Conservation (phyloP, 2,329 filamentous ascomycete genomes). For the Ceratocystis cubensis region DNA sequence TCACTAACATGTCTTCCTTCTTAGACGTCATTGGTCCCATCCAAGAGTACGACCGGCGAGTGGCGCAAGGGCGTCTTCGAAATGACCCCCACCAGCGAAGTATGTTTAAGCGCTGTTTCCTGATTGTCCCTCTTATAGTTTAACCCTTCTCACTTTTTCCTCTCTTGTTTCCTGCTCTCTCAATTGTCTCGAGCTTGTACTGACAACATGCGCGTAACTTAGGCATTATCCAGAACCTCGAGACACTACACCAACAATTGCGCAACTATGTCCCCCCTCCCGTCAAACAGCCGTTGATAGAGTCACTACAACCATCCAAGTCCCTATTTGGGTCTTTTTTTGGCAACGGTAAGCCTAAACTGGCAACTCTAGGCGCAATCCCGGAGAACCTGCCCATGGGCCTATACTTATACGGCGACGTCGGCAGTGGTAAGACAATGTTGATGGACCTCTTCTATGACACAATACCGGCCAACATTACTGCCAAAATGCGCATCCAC, state of each 20-base stretch:
- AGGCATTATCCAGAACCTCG: conserved; percentile 81
- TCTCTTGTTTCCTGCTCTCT: neutral
- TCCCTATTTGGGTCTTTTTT: conserved; percentile 52
- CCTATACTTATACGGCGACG: conserved; percentile 90
- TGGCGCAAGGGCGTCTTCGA: conserved; percentile 57
- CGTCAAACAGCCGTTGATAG: conserved; percentile 65
- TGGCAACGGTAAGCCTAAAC: conserved; percentile 31
- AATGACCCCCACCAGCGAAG: conserved; percentile 88
- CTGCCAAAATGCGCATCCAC: conserved; percentile 80
- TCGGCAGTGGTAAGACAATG: conserved; percentile 98
- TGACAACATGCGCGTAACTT: conserved; percentile 19
- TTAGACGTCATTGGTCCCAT: conserved; percentile 50
- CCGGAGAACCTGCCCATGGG: conserved; percentile 70
- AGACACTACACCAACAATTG: conserved; percentile 79
- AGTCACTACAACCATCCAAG: conserved; percentile 46
- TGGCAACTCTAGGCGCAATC: conserved; percentile 39
- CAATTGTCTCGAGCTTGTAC: neutral
- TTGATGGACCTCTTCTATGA: conserved; percentile 98
- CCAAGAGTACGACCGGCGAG: conserved; percentile 75
- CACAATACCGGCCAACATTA: conserved; percentile 68
- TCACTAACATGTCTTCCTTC: neutral
- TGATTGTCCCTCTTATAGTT: neutral
- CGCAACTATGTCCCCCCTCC: conserved; percentile 57
- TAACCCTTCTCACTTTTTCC: no score
- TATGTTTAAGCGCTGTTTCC: conserved; percentile 30